Evolutionary conservation across 768 basidiomycete species (phyloP).

Genomic region (Suillus americanus): DNA sequence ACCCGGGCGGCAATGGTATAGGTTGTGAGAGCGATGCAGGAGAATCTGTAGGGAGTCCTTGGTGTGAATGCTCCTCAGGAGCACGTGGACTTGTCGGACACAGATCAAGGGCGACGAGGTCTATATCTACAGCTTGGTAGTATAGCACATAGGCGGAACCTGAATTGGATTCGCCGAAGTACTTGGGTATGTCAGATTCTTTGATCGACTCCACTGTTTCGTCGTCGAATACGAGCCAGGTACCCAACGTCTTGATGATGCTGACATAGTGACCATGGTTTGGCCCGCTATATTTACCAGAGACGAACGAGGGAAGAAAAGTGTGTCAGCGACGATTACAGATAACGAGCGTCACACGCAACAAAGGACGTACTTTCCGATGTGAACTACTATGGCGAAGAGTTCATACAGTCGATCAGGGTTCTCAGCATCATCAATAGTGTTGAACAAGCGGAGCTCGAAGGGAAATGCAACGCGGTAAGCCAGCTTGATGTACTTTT

Average conservation of each 20-base stretch:
- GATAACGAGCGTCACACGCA: constrained; percentile 10
- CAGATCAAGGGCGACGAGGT: constrained; percentile 70
- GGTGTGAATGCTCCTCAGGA: constrained; percentile 14
- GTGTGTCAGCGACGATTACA: constrained; percentile 13
- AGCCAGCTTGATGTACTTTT: constrained; percentile 90
- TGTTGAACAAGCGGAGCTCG: constrained; percentile 94
- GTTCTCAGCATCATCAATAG: constrained; percentile 88
- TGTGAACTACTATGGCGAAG: constrained; percentile 98
- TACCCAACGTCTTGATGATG: constrained; percentile 80
- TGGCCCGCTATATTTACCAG: constrained; percentile 66
- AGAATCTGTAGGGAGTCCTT: constrained; percentile 22
- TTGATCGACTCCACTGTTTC: constrained; percentile 86
- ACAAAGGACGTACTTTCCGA: constrained; percentile 81
- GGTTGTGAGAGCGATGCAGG: constrained; percentile 22
- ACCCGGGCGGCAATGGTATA: constrained; percentile 38
- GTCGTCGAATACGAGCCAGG: constrained; percentile 96
- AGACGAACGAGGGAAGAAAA: constrained; percentile 16
- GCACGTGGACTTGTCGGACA: constrained; percentile 32
- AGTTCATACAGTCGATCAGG: constrained; percentile 93
- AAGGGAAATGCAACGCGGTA: constrained; percentile 97
- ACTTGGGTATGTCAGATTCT: constrained; percentile 87
- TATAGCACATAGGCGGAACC: constrained; percentile 96
- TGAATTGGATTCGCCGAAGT: constrained; percentile 87
- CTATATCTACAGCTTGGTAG: constrained; percentile 92
- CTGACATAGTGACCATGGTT: constrained; percentile 98